Evolutionary conservation across 345 rosid species (phyloP).

Genomic region (Hirschfeldia incana): DNA sequence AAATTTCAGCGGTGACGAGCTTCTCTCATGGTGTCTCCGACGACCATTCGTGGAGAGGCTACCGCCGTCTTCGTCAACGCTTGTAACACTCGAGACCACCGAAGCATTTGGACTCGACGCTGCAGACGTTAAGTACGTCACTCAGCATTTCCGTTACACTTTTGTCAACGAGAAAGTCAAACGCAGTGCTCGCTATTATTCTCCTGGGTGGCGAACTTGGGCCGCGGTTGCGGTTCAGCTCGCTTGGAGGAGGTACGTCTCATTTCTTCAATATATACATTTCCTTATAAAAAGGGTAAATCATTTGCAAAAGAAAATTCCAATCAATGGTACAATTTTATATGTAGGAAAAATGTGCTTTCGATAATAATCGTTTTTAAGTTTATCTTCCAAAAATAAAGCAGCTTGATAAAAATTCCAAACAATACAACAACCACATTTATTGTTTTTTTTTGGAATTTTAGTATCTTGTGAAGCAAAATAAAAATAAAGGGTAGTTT

Average conservation of each 20-base stretch:
- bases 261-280: not conserved
- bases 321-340: not conserved
- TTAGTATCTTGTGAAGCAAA: not conserved
- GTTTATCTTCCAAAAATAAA: not conserved
- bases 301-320: not conserved
- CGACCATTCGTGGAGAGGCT: conserved; percentile 84
- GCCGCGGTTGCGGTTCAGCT: conserved; percentile 93
- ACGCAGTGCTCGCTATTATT: conserved; percentile 90
- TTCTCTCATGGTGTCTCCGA: conserved; percentile 88
- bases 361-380: not conserved
- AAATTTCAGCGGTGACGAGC: conserved; percentile 96
- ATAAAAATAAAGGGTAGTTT: not conserved
- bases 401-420: not conserved
- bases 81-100: conserved; percentile 82
- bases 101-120: conserved; percentile 96
- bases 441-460: not conserved
- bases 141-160: conserved; percentile 95
- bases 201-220: conserved; percentile 99
- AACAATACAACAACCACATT: not conserved
- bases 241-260: conserved; percentile 75
- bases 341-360: not conserved
- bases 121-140: conserved; percentile 82
- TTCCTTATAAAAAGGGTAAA: not conserved
- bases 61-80: conserved; percentile 85
- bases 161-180: conserved; percentile 87